These are phyloP conservation scores for Urochloa ruziziensis DNA, from an alignment of 176 grass and related monocot genomes.

Conservation along the genomic window DNA sequence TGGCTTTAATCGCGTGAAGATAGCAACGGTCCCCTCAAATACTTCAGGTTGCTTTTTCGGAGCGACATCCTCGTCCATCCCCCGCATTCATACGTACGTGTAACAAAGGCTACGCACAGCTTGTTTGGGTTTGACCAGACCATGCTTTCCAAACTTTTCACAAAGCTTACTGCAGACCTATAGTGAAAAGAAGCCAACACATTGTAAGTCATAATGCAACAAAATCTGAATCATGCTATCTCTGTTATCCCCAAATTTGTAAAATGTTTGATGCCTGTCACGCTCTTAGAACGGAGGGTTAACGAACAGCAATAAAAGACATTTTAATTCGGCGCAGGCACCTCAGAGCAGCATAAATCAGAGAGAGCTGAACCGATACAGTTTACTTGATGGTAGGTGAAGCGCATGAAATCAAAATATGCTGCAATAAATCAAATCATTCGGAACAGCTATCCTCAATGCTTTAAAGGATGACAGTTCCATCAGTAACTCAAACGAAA, in stretches of 20 bases:
- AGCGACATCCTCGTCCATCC: conserved; percentile 70
- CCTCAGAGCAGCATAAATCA: not conserved
- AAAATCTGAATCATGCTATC: conserved; percentile 62
- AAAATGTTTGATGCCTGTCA: too few species aligned
- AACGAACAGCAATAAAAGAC: not conserved
- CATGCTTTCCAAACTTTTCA: conserved; percentile 84
- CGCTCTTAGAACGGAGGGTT: too few species aligned
- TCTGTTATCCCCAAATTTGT: not conserved
- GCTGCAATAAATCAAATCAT: not conserved
- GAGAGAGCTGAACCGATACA: not conserved
- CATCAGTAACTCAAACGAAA: not conserved
- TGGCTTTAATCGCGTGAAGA: conserved; percentile 80
- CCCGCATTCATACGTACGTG: conserved; percentile 88
- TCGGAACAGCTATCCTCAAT: not conserved
- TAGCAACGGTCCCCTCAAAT: conserved; percentile 75
- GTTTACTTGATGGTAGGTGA: not conserved
- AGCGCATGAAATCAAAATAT: not conserved
- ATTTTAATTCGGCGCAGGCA: not conserved
- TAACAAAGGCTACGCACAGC: conserved; percentile 74
- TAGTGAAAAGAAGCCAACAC: not conserved
- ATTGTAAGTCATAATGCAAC: not conserved
- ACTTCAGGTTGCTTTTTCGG: conserved; percentile 72
- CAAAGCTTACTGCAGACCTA: conserved; percentile 85
- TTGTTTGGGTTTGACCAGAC: conserved; percentile 73
- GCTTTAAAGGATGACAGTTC: not conserved